Evolutionary conservation across 2,329 filamentous ascomycete genomes (phyloP), one percentile per base, ranked within the genome.

Genomic region (Fusarium nelsonii): DNA sequence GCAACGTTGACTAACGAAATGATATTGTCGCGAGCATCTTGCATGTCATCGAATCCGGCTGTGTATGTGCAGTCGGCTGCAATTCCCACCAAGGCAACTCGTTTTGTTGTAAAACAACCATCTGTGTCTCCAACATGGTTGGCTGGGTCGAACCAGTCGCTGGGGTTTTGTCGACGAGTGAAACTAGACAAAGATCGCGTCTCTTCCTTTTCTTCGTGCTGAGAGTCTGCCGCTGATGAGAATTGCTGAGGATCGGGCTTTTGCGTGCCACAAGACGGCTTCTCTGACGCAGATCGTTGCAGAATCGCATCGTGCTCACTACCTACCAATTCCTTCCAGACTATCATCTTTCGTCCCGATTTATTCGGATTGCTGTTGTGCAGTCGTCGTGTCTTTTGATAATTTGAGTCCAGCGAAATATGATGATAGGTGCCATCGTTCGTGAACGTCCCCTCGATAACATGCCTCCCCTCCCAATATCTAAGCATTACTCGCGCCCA

Each of bases 11-110:
- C 89, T 75, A 91, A 85, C n/a, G 83, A 84, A 72, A 97, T 91
- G 63, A 97, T 85, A 77, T 95, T 93, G 52, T 85, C 75, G 50
- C 89, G 85, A 6, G 89, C 87, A 16, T 87, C 83, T 44, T 87
- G 82, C 41, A 87, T 85, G 12, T 84, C 85, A 53, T 86, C 84
- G 78, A 97, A 95, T 8, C 84, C 83, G 2, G 82, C 83, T 7
- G 90, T 92, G 75, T 97, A 97, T 8, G 88, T 90, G 81, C 94
- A 97, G 78, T 97, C 94, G 1, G 92, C 93, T 6, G 93, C 93
- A 23, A 97, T 87, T n/a, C 94, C 94, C n/a, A 97, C 87, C 41
- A 97, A 84, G 1, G 94, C 94, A 32, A 97, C 92, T 77, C 91
- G 92, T 65, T 92, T 87, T 6, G 92, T 92, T 2, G 85, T 88